Evolutionary conservation across 352 stramenopile genomes (phyloP).

Genomic region (Phytophthora agathidicida): DNA sequence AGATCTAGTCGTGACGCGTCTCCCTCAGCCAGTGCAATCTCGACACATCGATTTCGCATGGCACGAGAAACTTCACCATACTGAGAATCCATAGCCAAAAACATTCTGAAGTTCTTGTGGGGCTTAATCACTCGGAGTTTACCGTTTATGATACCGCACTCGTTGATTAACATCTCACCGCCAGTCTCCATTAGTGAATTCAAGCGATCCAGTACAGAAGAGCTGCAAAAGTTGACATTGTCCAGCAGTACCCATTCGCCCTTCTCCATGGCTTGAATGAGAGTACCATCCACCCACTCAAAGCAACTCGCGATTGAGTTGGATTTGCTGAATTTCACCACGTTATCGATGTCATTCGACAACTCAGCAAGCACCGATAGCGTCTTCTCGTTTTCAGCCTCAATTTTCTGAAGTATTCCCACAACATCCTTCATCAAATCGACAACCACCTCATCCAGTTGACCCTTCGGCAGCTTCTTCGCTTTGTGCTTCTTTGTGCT

Average conservation of each 20-base stretch:
- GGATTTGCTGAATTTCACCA: conserved; percentile 70
- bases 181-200: conserved; percentile 99
- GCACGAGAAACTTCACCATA: conserved; percentile 98
- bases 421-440: conserved; percentile 62
- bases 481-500: conserved; percentile 25
- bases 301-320: conserved; percentile 89
- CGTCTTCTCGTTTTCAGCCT: conserved; percentile 5
- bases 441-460: conserved; percentile 67
- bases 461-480: conserved; percentile 66
- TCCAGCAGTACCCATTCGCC: conserved; percentile 99
- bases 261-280: conserved; percentile 97
- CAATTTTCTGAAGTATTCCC: conserved; percentile 30
- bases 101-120: conserved; percentile 98
- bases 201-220: conserved; percentile 99
- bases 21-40: conserved; percentile 87
- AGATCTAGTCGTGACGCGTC: conserved; percentile 68
- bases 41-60: conserved; percentile 99
- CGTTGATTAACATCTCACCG: conserved; percentile 98
- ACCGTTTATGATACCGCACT: conserved; percentile 95
- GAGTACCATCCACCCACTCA: conserved; percentile 98
- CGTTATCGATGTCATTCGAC: conserved; percentile 34
- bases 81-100: conserved; percentile 98
- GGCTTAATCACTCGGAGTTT: conserved; percentile 94
- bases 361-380: conserved; percentile 21
- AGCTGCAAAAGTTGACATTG: conserved; percentile 99